Percentiles rank a stretch among this genome's conserved stretches.
Conservation (phyloP, 768 basidiomycete genomes). For the Calocera viscosa region DNA sequence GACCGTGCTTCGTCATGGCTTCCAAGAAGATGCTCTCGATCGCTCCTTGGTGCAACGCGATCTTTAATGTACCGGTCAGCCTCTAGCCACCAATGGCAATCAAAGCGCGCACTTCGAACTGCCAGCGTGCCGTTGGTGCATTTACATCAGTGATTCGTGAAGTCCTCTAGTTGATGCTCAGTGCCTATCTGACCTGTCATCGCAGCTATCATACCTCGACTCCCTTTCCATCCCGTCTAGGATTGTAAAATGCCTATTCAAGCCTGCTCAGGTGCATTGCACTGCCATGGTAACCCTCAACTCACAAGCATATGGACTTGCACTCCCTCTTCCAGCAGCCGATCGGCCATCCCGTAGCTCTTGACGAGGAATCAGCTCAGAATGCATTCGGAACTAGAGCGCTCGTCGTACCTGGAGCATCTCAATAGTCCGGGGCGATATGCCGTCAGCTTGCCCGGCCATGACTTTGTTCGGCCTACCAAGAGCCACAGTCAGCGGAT, state of each 20-base stretch:
- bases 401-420: conserved; percentile 29
- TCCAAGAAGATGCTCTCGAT: conserved; percentile 17
- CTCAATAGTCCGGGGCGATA: conserved; percentile 43
- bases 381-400: background rate
- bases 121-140: conserved; percentile 51
- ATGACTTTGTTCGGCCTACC: conserved; percentile 32
- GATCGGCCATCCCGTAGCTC: conserved; percentile 68
- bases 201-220: background rate
- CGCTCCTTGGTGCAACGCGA: conserved; percentile 33
- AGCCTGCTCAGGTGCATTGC: too few species aligned
- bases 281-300: conserved; percentile 13
- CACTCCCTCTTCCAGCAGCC: conserved; percentile 48
- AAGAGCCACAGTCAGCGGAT: too few species aligned
- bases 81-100: background rate
- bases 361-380: background rate
- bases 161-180: conserved; percentile 35
- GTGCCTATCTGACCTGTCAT: background rate
- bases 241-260: conserved; percentile 61
- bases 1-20: conserved; percentile 13
- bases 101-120: conserved; percentile 43
- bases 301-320: conserved; percentile 59
- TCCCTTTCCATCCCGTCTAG: conserved; percentile 24
- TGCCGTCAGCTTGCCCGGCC: conserved; percentile 45
- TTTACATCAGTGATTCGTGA: conserved; percentile 51
- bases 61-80: conserved; percentile 23